Conservation (phyloP, 1,284 basidiomycete species). For the Sporisorium scitamineum region DNA sequence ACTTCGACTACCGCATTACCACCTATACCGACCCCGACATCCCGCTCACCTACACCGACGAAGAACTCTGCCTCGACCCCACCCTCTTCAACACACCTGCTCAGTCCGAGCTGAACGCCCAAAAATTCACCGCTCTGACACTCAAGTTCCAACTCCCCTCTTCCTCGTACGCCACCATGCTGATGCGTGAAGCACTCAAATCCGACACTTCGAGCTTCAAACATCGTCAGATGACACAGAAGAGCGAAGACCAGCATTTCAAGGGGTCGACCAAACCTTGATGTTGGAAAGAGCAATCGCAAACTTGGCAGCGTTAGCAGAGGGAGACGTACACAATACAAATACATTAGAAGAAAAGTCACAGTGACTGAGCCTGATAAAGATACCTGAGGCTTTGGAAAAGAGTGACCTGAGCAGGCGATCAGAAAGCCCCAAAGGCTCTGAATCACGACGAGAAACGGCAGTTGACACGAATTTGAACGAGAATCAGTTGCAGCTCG, state of each 20-base stretch:
- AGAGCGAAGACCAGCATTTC: slow-evolving; percentile 55
- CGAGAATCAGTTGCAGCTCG: too few species aligned
- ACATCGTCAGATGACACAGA: slow-evolving; percentile 53
- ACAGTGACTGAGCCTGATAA: slow-evolving; percentile 6
- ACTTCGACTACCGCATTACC: slow-evolving; percentile 83
- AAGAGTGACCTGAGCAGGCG: neutral
- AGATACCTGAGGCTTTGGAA: neutral
- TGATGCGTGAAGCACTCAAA: slow-evolving; percentile 66
- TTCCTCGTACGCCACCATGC: slow-evolving; percentile 66
- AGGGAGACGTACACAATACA: slow-evolving; percentile 15
- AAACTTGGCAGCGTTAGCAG: slow-evolving; percentile 1
- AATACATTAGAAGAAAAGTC: slow-evolving; percentile 20
- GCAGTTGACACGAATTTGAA: neutral
- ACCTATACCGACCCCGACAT: slow-evolving; percentile 93
- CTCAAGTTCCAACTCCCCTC: slow-evolving; percentile 62
- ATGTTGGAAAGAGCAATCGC: neutral
- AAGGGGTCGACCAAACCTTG: slow-evolving; percentile 15
- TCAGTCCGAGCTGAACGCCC: neutral
- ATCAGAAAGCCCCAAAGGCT: neutral
- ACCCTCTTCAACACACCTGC: neutral
- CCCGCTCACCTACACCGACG: slow-evolving; percentile 90
- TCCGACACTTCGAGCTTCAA: slow-evolving; percentile 60
- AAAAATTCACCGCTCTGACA: slow-evolving; percentile 57
- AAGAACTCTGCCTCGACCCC: slow-evolving; percentile 78
- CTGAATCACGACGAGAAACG: neutral